phyloP scores from a whole-genome alignment of 257 asterid species.

The Nicotiana sylvestris region DNA sequence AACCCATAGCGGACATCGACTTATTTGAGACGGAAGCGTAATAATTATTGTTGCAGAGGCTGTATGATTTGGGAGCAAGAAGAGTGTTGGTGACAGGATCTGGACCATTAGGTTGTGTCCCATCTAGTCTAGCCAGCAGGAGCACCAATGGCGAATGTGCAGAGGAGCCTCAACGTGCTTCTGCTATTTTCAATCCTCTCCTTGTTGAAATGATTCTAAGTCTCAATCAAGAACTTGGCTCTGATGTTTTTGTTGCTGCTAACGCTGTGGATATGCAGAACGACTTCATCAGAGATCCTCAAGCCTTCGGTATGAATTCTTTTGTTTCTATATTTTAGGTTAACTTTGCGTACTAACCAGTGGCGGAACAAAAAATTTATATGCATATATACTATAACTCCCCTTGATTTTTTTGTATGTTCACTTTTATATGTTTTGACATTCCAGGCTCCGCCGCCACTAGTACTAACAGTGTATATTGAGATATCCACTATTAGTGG shows the following conservation, averaged over 20 bases:
- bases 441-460: too few species aligned
- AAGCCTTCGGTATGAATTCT: slow-evolving; percentile 42
- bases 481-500: too few species aligned
- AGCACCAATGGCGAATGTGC: slow-evolving; percentile 68
- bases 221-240: slow-evolving; percentile 51
- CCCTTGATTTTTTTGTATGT: too few species aligned
- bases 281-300: slow-evolving; percentile 68
- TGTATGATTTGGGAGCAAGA: slow-evolving; percentile 58
- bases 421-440: too few species aligned
- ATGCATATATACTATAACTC: too few species aligned
- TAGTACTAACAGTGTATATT: too few species aligned
- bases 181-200: slow-evolving; percentile 62
- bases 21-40: too few species aligned
- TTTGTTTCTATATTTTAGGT: neutral
- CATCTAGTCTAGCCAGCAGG: slow-evolving; percentile 63
- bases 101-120: slow-evolving; percentile 92
- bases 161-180: slow-evolving; percentile 58
- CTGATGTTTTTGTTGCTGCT: slow-evolving; percentile 55
- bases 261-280: slow-evolving; percentile 53
- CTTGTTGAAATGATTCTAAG: slow-evolving; percentile 45
- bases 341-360: neutral
- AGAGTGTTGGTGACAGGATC: slow-evolving; percentile 84
- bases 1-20: too few species aligned
- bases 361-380: too few species aligned
- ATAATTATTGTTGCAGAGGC: slow-evolving; percentile 36